Percentiles rank a stretch among this genome's conserved stretches.
phyloP scores from a whole-genome alignment of 768 basidiomycete species.

The Sporobolomyces phaffii region DNA sequence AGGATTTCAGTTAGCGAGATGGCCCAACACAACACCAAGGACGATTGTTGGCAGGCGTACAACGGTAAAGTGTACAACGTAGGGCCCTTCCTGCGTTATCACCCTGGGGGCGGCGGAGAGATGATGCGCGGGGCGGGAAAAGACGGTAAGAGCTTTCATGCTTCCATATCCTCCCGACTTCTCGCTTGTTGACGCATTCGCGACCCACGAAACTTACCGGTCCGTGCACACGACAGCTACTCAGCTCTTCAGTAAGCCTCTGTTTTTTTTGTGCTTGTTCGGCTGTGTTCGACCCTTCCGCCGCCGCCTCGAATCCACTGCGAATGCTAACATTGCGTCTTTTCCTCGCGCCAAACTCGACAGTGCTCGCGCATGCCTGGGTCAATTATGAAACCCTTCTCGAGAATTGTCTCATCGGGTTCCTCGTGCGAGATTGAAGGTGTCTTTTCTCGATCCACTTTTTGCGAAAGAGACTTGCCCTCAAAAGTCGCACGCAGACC shows the following conservation, averaged over 20 bases:
- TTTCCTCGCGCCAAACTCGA: too few species aligned
- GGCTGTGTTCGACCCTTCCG: background rate
- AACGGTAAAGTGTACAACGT: constrained; percentile 95
- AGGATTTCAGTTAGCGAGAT: constrained; percentile 71
- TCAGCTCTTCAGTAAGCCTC: constrained; percentile 74
- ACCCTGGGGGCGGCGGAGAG: constrained; percentile 90
- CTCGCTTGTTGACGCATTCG: too few species aligned
- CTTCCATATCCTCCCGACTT: background rate
- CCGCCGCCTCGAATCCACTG: too few species aligned
- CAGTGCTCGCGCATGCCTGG: constrained; percentile 90
- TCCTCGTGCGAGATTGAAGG: constrained; percentile 62
- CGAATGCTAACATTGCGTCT: too few species aligned
- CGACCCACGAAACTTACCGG: too few species aligned
- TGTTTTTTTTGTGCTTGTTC: background rate
- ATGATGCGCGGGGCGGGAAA: constrained; percentile 90
- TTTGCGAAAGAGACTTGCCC: too few species aligned
- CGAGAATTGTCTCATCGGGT: constrained; percentile 84
- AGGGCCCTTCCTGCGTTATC: constrained; percentile 79
- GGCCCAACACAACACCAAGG: constrained; percentile 69
- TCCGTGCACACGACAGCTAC: too few species aligned
- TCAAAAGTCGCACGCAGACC: too few species aligned
- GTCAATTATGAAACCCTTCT: constrained; percentile 95
- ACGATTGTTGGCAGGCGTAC: constrained; percentile 89
- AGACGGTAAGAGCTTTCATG: constrained; percentile 56
- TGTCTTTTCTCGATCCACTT: background rate